Percentiles rank a stretch among this genome's conserved stretches.
Conservation (phyloP, 192 early-diverging fungal species). For the Entrophospora sp. region DNA sequence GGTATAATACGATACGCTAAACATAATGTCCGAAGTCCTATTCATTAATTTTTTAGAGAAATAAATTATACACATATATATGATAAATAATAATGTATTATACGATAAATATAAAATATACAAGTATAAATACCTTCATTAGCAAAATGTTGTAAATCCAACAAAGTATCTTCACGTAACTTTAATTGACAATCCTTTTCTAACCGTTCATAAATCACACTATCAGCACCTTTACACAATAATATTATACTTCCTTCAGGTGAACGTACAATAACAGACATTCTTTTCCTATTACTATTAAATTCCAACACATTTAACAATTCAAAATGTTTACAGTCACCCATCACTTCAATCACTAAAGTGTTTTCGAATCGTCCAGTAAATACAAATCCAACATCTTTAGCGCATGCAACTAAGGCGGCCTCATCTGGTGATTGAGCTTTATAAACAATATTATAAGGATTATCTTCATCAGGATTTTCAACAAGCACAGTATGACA, state of each 20-base stretch:
- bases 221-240: conserved; percentile 90
- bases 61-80: too few species aligned
- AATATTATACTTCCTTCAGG: conserved; percentile 67
- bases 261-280: conserved; percentile 80
- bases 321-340: conserved; percentile 53
- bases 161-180: conserved; percentile 56
- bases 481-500: conserved; percentile 84
- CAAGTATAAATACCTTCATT: conserved; percentile 51
- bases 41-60: not conserved
- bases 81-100: not conserved
- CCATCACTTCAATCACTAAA: conserved; percentile 65
- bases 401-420: conserved; percentile 79
- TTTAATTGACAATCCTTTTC: conserved; percentile 53
- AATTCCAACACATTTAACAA: conserved; percentile 76
- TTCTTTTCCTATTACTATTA: conserved; percentile 87
- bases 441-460: conserved; percentile 65
- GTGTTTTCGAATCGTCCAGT: conserved; percentile 56
- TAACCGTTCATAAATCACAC: conserved; percentile 79
- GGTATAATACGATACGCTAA: conserved; percentile 64
- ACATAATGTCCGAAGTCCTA: conserved; percentile 78
- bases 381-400: conserved; percentile 76
- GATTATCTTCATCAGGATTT: conserved; percentile 33
- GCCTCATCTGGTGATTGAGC: conserved; percentile 93
- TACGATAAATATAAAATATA: not conserved
- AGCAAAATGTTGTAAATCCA: conserved; percentile 80